A percentile compares a stretch with the other conserved stretches of the same genome.
Evolutionary conservation across 2,329 filamentous ascomycete species (phyloP).

Genomic region (Venturia aucupariae): DNA sequence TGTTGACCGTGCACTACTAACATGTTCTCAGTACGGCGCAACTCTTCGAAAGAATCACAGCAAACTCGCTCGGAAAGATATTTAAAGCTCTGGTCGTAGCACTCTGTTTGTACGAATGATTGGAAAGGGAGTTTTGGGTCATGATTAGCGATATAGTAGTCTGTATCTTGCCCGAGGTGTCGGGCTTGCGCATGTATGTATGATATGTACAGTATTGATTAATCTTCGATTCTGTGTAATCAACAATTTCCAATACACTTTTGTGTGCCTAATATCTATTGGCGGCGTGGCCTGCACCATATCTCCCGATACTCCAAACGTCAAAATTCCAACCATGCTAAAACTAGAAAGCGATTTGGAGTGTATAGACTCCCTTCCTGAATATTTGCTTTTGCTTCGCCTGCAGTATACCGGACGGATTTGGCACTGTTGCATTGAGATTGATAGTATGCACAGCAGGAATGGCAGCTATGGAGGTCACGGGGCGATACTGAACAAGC

Average conservation of each 20-base stretch:
- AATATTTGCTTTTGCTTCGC: too few species aligned
- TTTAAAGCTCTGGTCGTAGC: conserved; percentile 17
- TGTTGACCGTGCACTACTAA: conserved; percentile 6
- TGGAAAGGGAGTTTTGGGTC: neutral
- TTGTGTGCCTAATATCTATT: too few species aligned
- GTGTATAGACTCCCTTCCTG: too few species aligned
- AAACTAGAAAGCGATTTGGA: too few species aligned
- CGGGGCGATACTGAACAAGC: too few species aligned
- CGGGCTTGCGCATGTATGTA: neutral
- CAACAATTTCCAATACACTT: neutral
- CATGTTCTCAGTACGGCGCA: conserved; percentile 25
- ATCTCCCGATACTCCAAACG: too few species aligned
- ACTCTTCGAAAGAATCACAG: conserved; percentile 32
- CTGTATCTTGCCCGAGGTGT: neutral
- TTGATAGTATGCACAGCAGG: too few species aligned
- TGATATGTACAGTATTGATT: neutral
- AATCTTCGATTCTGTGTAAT: neutral
- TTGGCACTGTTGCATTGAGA: too few species aligned
- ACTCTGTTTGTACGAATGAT: neutral
- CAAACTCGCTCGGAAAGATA: conserved; percentile 33
- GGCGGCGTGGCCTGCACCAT: too few species aligned
- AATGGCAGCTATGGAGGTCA: too few species aligned
- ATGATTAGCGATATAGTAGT: neutral
- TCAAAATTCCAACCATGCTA: too few species aligned
- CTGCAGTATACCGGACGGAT: too few species aligned